These are phyloP conservation scores for Laburnicola sp. DNA, from an alignment of 2,329 filamentous ascomycete genomes.

Conservation along the genomic window DNA sequence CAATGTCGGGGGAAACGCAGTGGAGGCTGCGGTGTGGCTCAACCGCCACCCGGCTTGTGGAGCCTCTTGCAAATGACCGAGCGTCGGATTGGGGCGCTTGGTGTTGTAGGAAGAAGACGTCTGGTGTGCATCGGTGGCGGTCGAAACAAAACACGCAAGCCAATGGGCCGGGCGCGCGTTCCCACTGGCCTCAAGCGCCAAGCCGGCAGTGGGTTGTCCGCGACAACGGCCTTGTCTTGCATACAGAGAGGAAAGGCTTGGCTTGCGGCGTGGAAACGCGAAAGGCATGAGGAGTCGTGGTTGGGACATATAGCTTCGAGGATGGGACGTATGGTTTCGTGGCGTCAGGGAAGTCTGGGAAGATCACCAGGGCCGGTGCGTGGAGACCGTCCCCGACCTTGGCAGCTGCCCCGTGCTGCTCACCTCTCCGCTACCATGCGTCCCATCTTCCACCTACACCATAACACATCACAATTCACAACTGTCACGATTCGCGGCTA, in stretches of 20 bases:
- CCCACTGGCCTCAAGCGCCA: constrained; percentile 32
- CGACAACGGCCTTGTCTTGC: constrained; percentile 7
- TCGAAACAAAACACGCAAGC: constrained; percentile 31
- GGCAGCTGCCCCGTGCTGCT: neutral
- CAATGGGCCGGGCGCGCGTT: constrained; percentile 28
- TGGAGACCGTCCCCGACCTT: constrained; percentile 9
- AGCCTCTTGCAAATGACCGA: constrained; percentile 19
- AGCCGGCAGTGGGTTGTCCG: constrained; percentile 22
- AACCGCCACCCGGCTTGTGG: constrained; percentile 30
- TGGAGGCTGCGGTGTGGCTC: constrained; percentile 35
- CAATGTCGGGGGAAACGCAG: constrained; percentile 15
- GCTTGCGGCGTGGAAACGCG: constrained; percentile 32
- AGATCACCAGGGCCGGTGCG: no score
- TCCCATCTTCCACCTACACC: neutral
- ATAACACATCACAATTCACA: neutral
- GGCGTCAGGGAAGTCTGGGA: no score
- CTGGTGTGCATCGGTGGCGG: constrained; percentile 36
- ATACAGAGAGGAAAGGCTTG: constrained; percentile 19
- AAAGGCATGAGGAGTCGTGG: constrained; percentile 17
- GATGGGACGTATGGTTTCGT: constrained; percentile 18
- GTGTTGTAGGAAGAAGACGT: constrained; percentile 24
- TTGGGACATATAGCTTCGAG: no score
- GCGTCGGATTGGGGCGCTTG: constrained; percentile 25
- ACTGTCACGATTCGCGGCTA: neutral
- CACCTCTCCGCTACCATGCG: neutral